phyloP scores from a whole-genome alignment of 2,329 filamentous ascomycete genomes.

The Fusarium robinianum region DNA sequence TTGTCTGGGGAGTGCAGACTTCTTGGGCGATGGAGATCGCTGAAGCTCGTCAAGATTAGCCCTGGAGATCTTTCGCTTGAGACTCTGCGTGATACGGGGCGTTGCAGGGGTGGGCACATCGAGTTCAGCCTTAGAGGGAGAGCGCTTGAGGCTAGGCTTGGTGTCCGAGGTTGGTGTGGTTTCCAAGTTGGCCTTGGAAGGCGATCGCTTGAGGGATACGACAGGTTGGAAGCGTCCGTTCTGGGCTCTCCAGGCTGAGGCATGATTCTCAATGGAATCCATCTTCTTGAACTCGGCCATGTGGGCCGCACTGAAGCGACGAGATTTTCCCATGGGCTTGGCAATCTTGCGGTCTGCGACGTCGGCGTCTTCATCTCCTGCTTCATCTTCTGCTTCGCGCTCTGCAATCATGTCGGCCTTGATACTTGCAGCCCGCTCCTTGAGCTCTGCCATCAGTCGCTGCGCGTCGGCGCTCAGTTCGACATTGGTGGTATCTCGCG shows the following conservation, averaged over 20 bases:
- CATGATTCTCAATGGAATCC: conserved; percentile 90
- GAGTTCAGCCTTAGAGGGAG: conserved; percentile 55
- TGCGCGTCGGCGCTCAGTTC: conserved; percentile 65
- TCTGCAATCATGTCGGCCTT: conserved; percentile 69
- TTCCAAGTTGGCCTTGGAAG: conserved; percentile 52
- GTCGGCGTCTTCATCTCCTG: conserved; percentile 46
- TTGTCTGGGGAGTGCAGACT: conserved; percentile 27
- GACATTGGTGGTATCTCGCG: conserved; percentile 54
- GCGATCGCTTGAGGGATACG: conserved; percentile 46
- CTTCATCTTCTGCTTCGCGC: conserved; percentile 58
- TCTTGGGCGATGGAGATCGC: conserved; percentile 38
- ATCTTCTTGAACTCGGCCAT: conserved; percentile 94
- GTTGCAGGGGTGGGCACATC: conserved; percentile 56
- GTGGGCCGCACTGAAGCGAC: conserved; percentile 83
- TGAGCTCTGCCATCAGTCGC: conserved; percentile 67
- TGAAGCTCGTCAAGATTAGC: conserved; percentile 42
- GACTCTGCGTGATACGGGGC: conserved; percentile 41
- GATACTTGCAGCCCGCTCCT: conserved; percentile 72
- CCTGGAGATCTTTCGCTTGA: conserved; percentile 40
- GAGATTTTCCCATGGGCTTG: conserved; percentile 74
- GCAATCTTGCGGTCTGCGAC: conserved; percentile 87
- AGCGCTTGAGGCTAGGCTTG: conserved; percentile 55
- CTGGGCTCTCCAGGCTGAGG: conserved; percentile 73
- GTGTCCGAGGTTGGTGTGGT: conserved; percentile 40
- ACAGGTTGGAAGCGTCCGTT: conserved; percentile 57